Conservation (phyloP, 495 filamentous ascomycete genomes). For the Lepraria neglecta region DNA sequence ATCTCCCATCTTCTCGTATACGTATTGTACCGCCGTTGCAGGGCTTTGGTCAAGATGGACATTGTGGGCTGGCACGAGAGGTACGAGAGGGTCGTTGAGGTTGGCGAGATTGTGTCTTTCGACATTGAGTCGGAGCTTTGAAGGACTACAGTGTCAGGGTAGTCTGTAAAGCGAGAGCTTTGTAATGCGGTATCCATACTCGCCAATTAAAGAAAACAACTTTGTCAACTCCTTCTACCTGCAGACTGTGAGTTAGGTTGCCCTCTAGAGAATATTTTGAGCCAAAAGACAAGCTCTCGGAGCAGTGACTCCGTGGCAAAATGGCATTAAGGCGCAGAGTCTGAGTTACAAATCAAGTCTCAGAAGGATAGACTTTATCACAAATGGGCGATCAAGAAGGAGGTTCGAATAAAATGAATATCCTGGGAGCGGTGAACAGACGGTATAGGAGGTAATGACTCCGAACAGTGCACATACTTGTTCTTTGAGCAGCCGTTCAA, state of each 20-base stretch:
- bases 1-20: neutral
- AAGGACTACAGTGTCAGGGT: neutral
- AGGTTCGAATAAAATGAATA: too few species aligned
- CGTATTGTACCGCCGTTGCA: constrained; percentile 20
- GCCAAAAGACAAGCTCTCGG: too few species aligned
- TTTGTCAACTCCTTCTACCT: constrained; percentile 27
- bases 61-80: constrained; percentile 18
- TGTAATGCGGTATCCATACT: constrained; percentile 13
- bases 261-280: too few species aligned
- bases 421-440: too few species aligned
- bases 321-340: too few species aligned
- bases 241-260: too few species aligned
- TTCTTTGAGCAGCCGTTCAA: constrained; percentile 26
- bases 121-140: constrained; percentile 12
- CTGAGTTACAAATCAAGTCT: too few species aligned
- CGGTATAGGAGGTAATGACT: too few species aligned
- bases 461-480: neutral
- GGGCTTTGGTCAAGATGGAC: constrained; percentile 25
- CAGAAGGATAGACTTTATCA: too few species aligned
- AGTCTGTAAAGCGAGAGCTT: neutral
- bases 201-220: constrained; percentile 33
- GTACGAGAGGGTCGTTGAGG: constrained; percentile 21
- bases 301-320: too few species aligned
- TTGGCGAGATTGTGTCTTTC: constrained; percentile 23
- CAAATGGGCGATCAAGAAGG: too few species aligned